These are phyloP conservation scores for Aspergillus pseudoglaucus DNA, from an alignment of 2,329 filamentous ascomycete genomes.

Conservation along the genomic window DNA sequence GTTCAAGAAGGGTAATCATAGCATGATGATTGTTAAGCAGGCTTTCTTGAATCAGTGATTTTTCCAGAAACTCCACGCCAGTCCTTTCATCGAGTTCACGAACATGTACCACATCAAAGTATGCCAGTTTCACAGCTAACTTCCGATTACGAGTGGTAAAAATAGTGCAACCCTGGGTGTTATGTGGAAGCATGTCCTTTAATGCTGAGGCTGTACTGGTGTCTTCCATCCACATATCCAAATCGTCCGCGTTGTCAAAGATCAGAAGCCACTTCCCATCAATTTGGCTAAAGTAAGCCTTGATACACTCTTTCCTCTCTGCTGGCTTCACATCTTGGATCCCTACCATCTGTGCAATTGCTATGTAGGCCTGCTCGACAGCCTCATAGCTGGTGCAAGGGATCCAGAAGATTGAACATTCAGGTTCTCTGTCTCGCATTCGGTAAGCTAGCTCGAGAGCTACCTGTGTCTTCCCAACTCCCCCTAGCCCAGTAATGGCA, in stretches of 20 bases:
- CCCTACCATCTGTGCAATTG: conserved; percentile 8
- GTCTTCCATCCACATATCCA: conserved; percentile 9
- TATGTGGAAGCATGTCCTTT: conserved; percentile 10
- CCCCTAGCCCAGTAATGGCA: conserved; percentile 17
- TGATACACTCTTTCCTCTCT: conserved; percentile 4
- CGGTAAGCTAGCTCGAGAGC: conserved; percentile 20
- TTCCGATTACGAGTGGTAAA: conserved; percentile 14
- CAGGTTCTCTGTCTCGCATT: conserved; percentile 10
- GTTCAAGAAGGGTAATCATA: neutral
- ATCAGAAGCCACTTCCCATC: conserved; percentile 16
- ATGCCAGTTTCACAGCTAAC: conserved; percentile 4
- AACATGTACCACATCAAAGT: conserved; percentile 7
- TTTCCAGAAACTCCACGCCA: conserved; percentile 3
- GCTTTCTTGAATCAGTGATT: conserved; percentile 1
- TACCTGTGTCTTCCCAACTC: conserved; percentile 23
- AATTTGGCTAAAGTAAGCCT: conserved; percentile 7
- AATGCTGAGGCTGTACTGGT: conserved; percentile 2
- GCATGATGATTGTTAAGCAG: neutral
- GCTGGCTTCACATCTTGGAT: conserved; percentile 4
- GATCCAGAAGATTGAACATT: conserved; percentile 23
- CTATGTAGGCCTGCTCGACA: conserved; percentile 16
- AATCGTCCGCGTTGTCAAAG: conserved; percentile 22
- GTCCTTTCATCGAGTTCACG: conserved; percentile 1
- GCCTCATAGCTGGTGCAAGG: conserved; percentile 12
- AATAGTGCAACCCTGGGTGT: conserved; percentile 13